Percentiles rank a stretch among this genome's conserved stretches.
These are phyloP conservation scores for Lasiosphaeriaceae sp. DNA, from an alignment of 495 filamentous ascomycete species.

Conservation along the genomic window DNA sequence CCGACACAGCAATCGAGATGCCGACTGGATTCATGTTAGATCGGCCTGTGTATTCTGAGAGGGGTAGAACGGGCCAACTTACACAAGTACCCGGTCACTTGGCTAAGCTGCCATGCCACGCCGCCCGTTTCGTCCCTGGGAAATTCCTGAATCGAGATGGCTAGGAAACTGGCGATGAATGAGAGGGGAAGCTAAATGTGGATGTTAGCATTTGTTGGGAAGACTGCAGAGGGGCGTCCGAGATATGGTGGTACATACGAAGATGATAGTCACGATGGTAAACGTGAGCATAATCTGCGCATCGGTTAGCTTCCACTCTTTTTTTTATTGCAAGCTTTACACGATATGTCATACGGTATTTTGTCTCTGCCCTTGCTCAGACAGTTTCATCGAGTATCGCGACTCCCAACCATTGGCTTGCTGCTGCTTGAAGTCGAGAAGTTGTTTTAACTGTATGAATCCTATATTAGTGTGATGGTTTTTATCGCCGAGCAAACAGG, in stretches of 20 bases:
- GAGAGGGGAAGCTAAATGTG: background rate
- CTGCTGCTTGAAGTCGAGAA: conserved; percentile 6
- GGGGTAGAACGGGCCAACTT: background rate
- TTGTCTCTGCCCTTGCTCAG: conserved; percentile 4
- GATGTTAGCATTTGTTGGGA: background rate
- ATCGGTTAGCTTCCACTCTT: background rate
- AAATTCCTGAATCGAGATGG: background rate
- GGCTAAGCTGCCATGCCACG: background rate
- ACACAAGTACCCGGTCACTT: background rate
- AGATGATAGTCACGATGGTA: conserved; percentile 3
- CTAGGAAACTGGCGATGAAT: conserved; percentile 7
- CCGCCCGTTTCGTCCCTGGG: background rate
- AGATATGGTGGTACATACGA: background rate
- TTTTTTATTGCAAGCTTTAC: background rate
- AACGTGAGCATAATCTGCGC: background rate
- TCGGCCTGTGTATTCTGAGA: background rate
- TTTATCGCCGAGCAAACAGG: background rate
- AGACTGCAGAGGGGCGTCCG: too few species aligned
- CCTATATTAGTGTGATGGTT: background rate
- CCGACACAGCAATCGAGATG: conserved; percentile 8
- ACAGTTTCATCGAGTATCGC: conserved; percentile 6
- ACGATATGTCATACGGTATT: background rate
- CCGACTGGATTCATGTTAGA: background rate
- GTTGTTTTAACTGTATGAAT: background rate
- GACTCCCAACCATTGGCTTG: conserved; percentile 5